Conservation (phyloP, 345 rosid species). For the Bruguiera gymnorhiza region DNA sequence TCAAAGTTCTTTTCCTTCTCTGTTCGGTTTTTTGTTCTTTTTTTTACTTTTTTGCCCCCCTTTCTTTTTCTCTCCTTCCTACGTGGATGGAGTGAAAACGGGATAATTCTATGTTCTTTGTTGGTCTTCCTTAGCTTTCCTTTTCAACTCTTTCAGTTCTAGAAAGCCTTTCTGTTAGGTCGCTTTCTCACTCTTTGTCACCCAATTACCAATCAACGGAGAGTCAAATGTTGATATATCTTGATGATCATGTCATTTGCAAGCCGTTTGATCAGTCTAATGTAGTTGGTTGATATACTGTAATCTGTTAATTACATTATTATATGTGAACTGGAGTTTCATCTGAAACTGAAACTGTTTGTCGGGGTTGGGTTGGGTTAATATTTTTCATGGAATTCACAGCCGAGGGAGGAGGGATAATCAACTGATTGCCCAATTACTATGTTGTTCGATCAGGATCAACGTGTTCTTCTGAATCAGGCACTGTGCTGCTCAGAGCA, state of each 20-base stretch:
- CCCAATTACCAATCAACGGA: not conserved
- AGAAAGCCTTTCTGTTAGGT: conserved; percentile 3
- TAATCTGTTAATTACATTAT: not conserved
- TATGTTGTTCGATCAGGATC: conserved; percentile 9
- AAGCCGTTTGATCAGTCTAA: conserved; percentile 1
- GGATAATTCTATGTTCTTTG: conserved; percentile 22
- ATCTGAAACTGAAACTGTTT: not conserved
- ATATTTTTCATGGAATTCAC: conserved; percentile 19
- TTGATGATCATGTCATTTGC: too few relatives aligned
- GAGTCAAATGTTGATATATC: too few relatives aligned
- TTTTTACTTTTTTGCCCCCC: not conserved
- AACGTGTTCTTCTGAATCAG: conserved; percentile 19
- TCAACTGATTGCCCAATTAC: conserved; percentile 18
- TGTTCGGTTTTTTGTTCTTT: conserved; percentile 8
- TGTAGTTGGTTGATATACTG: not conserved
- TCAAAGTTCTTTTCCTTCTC: conserved; percentile 10
- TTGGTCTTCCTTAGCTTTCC: conserved; percentile 20
- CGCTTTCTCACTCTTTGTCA: conserved; percentile 2
- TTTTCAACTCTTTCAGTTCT: conserved; percentile 6
- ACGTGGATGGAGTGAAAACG: conserved; percentile 37
- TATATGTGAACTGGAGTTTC: conserved; percentile 1
- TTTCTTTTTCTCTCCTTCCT: conserved; percentile 15
- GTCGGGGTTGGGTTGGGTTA: not conserved
- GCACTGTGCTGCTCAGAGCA: conserved; percentile 7
- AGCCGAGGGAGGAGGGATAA: conserved; percentile 6